Evolutionary conservation across 371 early-diverging fungal genomes (phyloP), one percentile per base, ranked within the genome.

Genomic region (Mucor saturninus): DNA sequence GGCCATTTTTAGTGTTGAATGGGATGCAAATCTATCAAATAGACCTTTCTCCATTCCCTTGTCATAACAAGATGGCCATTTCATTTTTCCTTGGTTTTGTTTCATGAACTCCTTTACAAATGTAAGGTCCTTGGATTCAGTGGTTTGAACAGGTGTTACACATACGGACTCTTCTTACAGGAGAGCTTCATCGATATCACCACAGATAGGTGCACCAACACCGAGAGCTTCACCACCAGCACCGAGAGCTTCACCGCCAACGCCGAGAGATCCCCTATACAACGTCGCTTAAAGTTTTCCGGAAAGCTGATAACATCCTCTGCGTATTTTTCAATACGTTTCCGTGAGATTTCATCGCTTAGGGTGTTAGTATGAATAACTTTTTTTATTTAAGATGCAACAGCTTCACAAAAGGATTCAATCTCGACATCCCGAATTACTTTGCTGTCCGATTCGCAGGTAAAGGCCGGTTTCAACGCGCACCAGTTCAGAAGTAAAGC

Each of bases 341-440:
- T 62, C 49, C 49, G 30, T 46, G 62, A 39, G 29, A 38, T 38
- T 39, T 54, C 48, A 48, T 54, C 38, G 55, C 10, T 55, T 2
- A 39, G 48, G 49, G 38, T 62, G 48, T 55, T 55, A 62, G 55
- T 55, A 48, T 55, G 45, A 37, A 55, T 62, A 38, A 62, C 39
- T 62, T 62, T 62, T 55, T 54, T 54, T 31, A 54, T 50, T 62
- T 62, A 56, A 39, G 55, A 48, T 49, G 55, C 39, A 28, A 49
- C 39, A 38, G 62, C 50, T 48, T 62, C 56, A 48, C 62, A 55
- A 39, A 55, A 62, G 28, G 56, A 62, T 62, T 62, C 62, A 54
- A 54, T 61, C 46, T 61, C 61, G 32, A 53, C 45, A 45, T 54
- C 61, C 46, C 35, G 61, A 53, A 43, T 53, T 53, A 61, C 54